Percentiles rank a stretch among this genome's conserved stretches.
Conservation (phyloP, 2,329 filamentous ascomycete species). For the Dactylonectria macrodidyma region DNA sequence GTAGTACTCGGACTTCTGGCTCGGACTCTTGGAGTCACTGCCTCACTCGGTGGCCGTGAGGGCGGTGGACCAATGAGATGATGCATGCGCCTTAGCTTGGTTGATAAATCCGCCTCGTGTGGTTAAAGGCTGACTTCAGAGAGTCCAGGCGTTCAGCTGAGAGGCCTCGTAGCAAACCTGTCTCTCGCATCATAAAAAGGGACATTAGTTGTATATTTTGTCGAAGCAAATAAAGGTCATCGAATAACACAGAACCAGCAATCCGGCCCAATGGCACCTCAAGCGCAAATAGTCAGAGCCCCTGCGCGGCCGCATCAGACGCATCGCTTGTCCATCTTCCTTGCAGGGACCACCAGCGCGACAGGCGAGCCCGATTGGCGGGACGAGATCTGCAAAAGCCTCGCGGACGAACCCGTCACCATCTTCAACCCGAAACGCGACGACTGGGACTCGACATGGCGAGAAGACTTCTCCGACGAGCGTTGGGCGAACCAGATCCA, state of each 20-base stretch:
- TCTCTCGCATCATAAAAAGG: background rate
- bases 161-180: no score
- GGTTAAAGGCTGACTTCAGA: no score
- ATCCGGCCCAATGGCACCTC: background rate
- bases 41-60: no score
- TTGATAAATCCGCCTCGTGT: no score
- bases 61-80: no score
- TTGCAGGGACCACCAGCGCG: constrained; percentile 70
- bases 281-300: constrained; percentile 21
- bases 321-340: constrained; percentile 61
- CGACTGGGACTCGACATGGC: constrained; percentile 70
- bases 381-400: constrained; percentile 54
- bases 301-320: constrained; percentile 6
- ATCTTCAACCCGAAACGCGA: constrained; percentile 70
- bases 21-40: no score
- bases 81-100: no score
- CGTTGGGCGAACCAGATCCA: constrained; percentile 68
- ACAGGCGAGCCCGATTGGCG: constrained; percentile 66
- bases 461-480: constrained; percentile 61
- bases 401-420: constrained; percentile 64
- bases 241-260: background rate
- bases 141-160: no score
- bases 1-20: no score
- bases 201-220: no score
- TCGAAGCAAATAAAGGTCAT: background rate